These are phyloP conservation scores for Trametes sanguinea DNA, from an alignment of 768 basidiomycete species.

Conservation along the genomic window DNA sequence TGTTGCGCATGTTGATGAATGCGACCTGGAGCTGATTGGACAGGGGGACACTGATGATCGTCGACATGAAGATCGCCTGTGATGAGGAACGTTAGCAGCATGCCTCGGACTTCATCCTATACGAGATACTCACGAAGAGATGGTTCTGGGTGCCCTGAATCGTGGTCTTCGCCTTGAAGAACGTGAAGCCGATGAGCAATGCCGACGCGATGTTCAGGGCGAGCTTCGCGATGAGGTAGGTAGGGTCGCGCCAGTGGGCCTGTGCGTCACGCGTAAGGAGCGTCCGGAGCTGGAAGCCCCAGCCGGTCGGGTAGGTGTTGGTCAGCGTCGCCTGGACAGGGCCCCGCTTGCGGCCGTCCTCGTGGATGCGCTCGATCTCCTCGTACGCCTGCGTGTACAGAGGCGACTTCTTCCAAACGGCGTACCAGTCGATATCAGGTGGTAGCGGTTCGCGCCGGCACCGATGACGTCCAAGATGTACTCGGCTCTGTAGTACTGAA, in stretches of 20 bases:
- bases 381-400: constrained; percentile 41
- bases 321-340: constrained; percentile 29
- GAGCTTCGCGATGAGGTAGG: constrained; percentile 43
- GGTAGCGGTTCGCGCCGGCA: constrained; percentile 52
- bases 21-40: constrained; percentile 45
- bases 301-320: constrained; percentile 41
- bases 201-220: constrained; percentile 37
- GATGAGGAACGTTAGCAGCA: neutral
- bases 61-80: constrained; percentile 39
- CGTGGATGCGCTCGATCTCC: constrained; percentile 47
- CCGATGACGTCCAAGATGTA: constrained; percentile 57
- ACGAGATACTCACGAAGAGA: constrained; percentile 39
- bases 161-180: constrained; percentile 38
- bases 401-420: constrained; percentile 47
- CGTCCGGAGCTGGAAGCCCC: constrained; percentile 38
- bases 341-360: constrained; percentile 35
- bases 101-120: neutral
- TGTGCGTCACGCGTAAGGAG: constrained; percentile 36
- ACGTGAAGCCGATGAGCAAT: constrained; percentile 46
- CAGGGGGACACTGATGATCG: constrained; percentile 38
- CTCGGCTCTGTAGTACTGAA: constrained; percentile 38
- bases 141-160: constrained; percentile 46
- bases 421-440: constrained; percentile 50
- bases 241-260: constrained; percentile 44
- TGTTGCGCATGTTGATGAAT: constrained; percentile 40